Evolutionary conservation across 345 rosid species (phyloP), one percentile per base, ranked within the genome.

Genomic region (Camelina hispida): DNA sequence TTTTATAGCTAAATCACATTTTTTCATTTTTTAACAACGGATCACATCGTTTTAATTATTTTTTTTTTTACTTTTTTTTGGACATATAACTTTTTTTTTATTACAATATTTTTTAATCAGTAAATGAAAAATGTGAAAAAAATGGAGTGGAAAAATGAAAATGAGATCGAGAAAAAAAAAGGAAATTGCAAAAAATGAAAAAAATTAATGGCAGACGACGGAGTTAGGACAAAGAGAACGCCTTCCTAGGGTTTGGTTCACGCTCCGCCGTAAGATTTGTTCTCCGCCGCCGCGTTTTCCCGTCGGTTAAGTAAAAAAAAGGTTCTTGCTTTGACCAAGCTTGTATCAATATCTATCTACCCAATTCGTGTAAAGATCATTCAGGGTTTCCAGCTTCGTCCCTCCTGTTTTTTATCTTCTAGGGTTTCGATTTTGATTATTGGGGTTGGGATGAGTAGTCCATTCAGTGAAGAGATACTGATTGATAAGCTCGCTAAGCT

Each of bases 401-500:
- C 17, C 4, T 4, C 30, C 17, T 16, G n/a, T n/a, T 1, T 25
- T 10, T n/a, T 37, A 5, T 32, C 2, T 28, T 43, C 3, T 13
- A 62, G 55, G 70, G 69, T 52, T 62, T 44, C 17, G 53, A 17
- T n/a, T 40, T 6, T 25, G 55, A 18, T 30, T 42, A 6, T 62
- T 2, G n/a, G 79, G 81, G 60, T 7, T 72, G 89, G 80, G 82
- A 89, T 93, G 98, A 91, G 86, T 89, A 91, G 94, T 80, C 86
- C 82, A 17, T 93, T 89, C 77, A 91, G 88, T 43, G 98, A 93
- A 79, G 87, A 88, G 84, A 89, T 89, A 75, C 89, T 93, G 13
- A 89, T 90, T 59, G 98, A 93, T 73, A 91, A 89, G 87, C 98
- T 93, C 66, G 86, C 97, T 47, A 89, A 93, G 94, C 96, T 91